phyloP scores from a whole-genome alignment of 2,329 filamentous ascomycete genomes.

The Byssoonygena ceratinophila region DNA sequence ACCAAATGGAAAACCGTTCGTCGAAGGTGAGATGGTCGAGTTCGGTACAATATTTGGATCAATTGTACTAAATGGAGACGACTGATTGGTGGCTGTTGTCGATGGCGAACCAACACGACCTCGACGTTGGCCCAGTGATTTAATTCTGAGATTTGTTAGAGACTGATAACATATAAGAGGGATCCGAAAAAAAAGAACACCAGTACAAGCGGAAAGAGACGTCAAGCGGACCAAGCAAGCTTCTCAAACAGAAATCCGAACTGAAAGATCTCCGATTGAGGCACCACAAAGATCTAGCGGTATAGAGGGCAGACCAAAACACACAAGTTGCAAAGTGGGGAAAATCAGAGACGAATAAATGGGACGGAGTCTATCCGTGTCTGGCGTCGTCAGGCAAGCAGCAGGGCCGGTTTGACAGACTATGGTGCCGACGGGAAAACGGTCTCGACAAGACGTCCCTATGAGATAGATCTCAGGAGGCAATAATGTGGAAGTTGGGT shows the following conservation, averaged over 20 bases:
- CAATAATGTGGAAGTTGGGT: not conserved
- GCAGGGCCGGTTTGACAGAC: not conserved
- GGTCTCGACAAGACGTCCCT: not conserved
- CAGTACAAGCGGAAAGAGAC: not conserved
- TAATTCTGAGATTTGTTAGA: constrained; percentile 22
- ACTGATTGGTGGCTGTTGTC: constrained; percentile 14
- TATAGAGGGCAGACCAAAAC: not conserved
- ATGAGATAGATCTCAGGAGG: not conserved
- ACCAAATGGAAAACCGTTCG: constrained; percentile 29
- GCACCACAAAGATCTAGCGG: not conserved
- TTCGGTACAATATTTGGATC: constrained; percentile 24
- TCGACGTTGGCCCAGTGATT: constrained; percentile 22
- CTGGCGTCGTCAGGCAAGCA: not conserved
- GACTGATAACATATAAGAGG: not conserved
- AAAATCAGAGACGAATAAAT: not conserved
- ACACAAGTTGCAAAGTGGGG: not conserved
- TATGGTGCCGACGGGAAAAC: constrained; percentile 2
- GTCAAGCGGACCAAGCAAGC: not conserved
- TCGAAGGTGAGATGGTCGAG: constrained; percentile 14
- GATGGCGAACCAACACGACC: constrained; percentile 20
- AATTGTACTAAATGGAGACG: constrained; percentile 25
- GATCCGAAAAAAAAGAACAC: not conserved
- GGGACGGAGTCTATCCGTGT: constrained; percentile 1
- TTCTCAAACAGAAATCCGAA: not conserved
- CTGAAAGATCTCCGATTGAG: not conserved